Percentiles rank a stretch among this genome's conserved stretches.
These are phyloP conservation scores for Bisporella sp. DNA, from an alignment of 2,329 filamentous ascomycete species.

Conservation along the genomic window DNA sequence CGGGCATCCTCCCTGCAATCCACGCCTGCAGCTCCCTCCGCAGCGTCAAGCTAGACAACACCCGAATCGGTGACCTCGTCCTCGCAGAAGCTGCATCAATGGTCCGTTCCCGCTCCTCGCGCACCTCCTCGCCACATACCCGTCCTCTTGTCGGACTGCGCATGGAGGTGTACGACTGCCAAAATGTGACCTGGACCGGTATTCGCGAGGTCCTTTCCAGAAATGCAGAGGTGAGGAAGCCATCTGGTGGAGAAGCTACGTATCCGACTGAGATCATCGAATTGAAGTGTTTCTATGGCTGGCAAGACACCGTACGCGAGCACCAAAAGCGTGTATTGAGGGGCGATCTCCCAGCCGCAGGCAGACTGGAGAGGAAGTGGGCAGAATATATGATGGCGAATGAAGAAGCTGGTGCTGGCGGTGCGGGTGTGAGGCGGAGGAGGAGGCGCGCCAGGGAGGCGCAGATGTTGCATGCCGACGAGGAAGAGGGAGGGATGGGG, in stretches of 20 bases:
- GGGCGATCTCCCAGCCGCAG: slow-evolving; percentile 68
- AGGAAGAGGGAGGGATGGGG: slow-evolving; percentile 61
- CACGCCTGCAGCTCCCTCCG: slow-evolving; percentile 64
- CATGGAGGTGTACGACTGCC: slow-evolving; percentile 84
- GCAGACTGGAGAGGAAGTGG: slow-evolving; percentile 84
- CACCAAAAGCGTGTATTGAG: slow-evolving; percentile 79
- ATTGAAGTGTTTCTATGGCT: slow-evolving; percentile 91
- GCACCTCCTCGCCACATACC: slow-evolving; percentile 20
- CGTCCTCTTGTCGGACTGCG: slow-evolving; percentile 48
- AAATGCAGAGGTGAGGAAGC: slow-evolving; percentile 67
- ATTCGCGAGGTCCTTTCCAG: slow-evolving; percentile 79
- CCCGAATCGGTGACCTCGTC: slow-evolving; percentile 77
- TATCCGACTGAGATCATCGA: slow-evolving; percentile 75
- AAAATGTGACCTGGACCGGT: slow-evolving; percentile 87
- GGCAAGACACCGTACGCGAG: slow-evolving; percentile 91
- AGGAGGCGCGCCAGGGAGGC: slow-evolving; percentile 76
- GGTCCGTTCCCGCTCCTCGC: slow-evolving; percentile 55
- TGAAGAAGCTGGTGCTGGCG: slow-evolving; percentile 70
- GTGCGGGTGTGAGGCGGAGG: slow-evolving; percentile 59
- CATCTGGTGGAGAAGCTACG: slow-evolving; percentile 20
- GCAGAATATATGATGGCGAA: slow-evolving; percentile 88
- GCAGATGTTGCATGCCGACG: slow-evolving; percentile 70
- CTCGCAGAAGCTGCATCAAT: slow-evolving; percentile 80
- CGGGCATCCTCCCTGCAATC: slow-evolving; percentile 75
- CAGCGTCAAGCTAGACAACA: slow-evolving; percentile 87